Conservation (phyloP, 495 filamentous ascomycete genomes). For the Pyrenopolyporus hunteri region DNA sequence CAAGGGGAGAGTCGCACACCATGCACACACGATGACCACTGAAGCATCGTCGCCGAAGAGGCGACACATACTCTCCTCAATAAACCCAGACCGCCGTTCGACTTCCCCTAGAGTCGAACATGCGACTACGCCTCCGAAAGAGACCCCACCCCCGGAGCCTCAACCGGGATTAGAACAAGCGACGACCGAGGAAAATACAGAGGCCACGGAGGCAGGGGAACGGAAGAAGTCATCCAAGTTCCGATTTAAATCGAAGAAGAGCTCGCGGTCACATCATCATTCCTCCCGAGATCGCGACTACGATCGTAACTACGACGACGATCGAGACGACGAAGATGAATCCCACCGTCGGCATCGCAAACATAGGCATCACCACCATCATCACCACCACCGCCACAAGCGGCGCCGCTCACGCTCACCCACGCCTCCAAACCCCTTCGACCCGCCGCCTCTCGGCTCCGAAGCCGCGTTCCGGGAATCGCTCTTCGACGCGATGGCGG, state of each 20-base stretch:
- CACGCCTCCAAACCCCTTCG: conserved; percentile 52
- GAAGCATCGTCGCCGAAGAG: conserved; percentile 51
- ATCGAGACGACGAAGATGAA: conserved; percentile 27
- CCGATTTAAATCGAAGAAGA: conserved; percentile 61
- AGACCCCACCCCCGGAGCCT: conserved; percentile 26
- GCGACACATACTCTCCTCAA: conserved; percentile 52
- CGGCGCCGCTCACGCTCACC: conserved; percentile 41
- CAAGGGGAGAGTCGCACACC: neutral
- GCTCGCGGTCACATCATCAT: conserved; percentile 28
- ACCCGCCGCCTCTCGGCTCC: conserved; percentile 62
- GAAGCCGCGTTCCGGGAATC: conserved; percentile 86
- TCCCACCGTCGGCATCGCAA: conserved; percentile 24
- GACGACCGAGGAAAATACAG: too few relatives aligned
- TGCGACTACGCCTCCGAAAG: neutral
- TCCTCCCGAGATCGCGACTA: conserved; percentile 21
- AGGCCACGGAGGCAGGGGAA: conserved; percentile 23
- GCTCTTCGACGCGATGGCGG: conserved; percentile 98
- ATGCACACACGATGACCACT: conserved; percentile 42
- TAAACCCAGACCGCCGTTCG: conserved; percentile 45
- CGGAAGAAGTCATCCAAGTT: conserved; percentile 55
- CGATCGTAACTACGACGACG: conserved; percentile 19
- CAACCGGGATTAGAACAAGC: conserved; percentile 23
- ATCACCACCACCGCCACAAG: conserved; percentile 32
- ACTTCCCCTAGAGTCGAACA: conserved; percentile 21
- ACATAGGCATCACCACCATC: conserved; percentile 43